These are phyloP conservation scores for Colletotrichum theobromicola DNA, from an alignment of 2,329 filamentous ascomycete species.

Conservation along the genomic window DNA sequence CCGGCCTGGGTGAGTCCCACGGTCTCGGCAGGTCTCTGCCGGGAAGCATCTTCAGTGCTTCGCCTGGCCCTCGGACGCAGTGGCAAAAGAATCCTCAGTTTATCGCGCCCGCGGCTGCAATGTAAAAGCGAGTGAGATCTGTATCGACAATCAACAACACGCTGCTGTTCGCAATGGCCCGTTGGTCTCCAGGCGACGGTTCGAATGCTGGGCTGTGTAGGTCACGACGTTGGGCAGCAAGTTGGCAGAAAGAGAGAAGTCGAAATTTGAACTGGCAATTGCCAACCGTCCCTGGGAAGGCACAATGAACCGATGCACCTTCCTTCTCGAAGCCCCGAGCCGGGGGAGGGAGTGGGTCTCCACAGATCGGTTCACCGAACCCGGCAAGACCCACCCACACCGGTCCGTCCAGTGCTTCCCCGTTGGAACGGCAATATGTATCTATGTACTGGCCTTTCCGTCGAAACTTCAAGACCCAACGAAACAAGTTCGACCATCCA, in stretches of 20 bases:
- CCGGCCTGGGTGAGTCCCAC: not conserved
- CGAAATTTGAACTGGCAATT: not conserved
- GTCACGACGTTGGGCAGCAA: not conserved
- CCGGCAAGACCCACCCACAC: not conserved
- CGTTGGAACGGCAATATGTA: not conserved
- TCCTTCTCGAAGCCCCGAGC: not conserved
- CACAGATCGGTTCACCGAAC: not conserved
- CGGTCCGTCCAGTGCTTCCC: not conserved
- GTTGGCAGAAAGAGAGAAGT: not conserved
- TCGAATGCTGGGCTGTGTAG: not conserved
- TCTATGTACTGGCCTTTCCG: not conserved
- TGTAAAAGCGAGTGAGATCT: not conserved
- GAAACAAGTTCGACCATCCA: not conserved
- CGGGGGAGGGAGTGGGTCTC: rapidly evolving
- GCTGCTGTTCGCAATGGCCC: not conserved
- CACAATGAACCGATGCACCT: not conserved
- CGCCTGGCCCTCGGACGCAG: not conserved
- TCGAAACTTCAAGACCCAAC: not conserved
- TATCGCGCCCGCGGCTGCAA: not conserved
- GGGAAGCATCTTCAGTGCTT: not conserved
- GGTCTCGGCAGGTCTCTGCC: not conserved
- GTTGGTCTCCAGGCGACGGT: not conserved
- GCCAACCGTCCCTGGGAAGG: not conserved
- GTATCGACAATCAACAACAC: not conserved
- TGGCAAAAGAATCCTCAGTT: not conserved